A percentile compares a stretch with the other conserved stretches of the same genome.
phyloP scores from a whole-genome alignment of 2,329 filamentous ascomycete species.

The Fusarium clavum region DNA sequence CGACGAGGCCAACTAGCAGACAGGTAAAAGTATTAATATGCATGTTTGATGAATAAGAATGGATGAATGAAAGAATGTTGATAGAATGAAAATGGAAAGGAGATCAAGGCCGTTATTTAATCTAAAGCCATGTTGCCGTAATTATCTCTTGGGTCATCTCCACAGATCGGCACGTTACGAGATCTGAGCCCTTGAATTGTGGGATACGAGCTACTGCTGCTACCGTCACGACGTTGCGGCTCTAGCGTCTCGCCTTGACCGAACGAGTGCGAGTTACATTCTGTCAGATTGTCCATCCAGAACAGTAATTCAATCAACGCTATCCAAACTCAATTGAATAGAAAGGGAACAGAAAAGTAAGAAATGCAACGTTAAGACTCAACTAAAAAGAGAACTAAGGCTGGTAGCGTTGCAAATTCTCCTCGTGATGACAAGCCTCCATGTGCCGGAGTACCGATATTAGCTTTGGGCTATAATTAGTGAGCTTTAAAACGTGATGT shows the following conservation, averaged over 20 bases:
- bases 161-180: conserved; percentile 24
- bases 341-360: background rate
- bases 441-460: conserved; percentile 11
- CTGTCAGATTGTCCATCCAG: too few species aligned
- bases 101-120: conserved; percentile 9
- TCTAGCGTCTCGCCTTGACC: background rate
- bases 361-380: conserved; percentile 16
- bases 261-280: background rate
- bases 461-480: conserved; percentile 28
- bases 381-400: background rate
- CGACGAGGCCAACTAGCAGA: conserved; percentile 3
- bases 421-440: conserved; percentile 14
- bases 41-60: background rate
- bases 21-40: conserved; percentile 3
- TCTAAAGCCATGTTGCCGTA: background rate
- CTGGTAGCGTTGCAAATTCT: background rate
- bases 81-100: background rate
- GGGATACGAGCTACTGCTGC: conserved; percentile 10
- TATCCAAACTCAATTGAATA: background rate
- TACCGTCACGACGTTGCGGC: background rate
- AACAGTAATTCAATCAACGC: background rate
- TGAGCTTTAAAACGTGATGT: conserved; percentile 3
- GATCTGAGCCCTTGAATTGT: background rate
- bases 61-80: background rate
- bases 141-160: background rate